These are phyloP conservation scores for Aspergillus amoenus DNA, from an alignment of 2,329 filamentous ascomycete species.

Conservation along the genomic window DNA sequence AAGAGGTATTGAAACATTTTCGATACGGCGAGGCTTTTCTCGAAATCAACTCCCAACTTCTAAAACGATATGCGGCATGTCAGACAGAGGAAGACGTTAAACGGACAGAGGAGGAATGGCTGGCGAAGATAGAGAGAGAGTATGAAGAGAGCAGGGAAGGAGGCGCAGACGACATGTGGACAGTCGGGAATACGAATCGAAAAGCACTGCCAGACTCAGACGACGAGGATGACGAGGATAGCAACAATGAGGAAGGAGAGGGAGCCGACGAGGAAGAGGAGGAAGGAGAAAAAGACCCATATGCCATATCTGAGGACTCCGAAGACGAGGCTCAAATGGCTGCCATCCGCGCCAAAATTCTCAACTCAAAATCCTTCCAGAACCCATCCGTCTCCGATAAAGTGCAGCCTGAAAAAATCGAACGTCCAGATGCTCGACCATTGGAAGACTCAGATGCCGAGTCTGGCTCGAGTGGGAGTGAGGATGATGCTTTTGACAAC, in stretches of 20 bases:
- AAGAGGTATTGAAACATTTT: slow-evolving; percentile 78
- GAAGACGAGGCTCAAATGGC: slow-evolving; percentile 91
- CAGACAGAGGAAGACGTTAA: slow-evolving; percentile 79
- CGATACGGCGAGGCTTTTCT: slow-evolving; percentile 86
- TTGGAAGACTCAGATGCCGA: slow-evolving; percentile 64
- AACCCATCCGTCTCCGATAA: slow-evolving; percentile 55
- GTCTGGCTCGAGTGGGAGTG: slow-evolving; percentile 60
- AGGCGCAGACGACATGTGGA: slow-evolving; percentile 73
- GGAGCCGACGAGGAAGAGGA: slow-evolving; percentile 46
- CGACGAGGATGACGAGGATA: slow-evolving; percentile 47
- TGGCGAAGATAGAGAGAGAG: slow-evolving; percentile 84
- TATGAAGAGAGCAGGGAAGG: slow-evolving; percentile 75
- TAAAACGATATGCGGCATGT: slow-evolving; percentile 84
- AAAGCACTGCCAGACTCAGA: slow-evolving; percentile 53
- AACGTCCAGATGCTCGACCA: slow-evolving; percentile 53
- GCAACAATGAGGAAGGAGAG: slow-evolving; percentile 44
- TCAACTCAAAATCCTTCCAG: slow-evolving; percentile 85
- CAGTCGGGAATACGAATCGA: slow-evolving; percentile 83
- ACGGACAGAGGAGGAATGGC: slow-evolving; percentile 80
- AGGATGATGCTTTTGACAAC: slow-evolving; percentile 77
- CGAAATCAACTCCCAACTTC: slow-evolving; percentile 79
- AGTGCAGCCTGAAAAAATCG: slow-evolving; percentile 61
- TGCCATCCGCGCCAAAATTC: slow-evolving; percentile 82
- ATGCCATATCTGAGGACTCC: slow-evolving; percentile 73
- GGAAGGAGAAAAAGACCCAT: slow-evolving; percentile 61